These are phyloP conservation scores for Pseudohalonectria lignicola DNA, from an alignment of 2,329 filamentous ascomycete genomes.

Conservation along the genomic window DNA sequence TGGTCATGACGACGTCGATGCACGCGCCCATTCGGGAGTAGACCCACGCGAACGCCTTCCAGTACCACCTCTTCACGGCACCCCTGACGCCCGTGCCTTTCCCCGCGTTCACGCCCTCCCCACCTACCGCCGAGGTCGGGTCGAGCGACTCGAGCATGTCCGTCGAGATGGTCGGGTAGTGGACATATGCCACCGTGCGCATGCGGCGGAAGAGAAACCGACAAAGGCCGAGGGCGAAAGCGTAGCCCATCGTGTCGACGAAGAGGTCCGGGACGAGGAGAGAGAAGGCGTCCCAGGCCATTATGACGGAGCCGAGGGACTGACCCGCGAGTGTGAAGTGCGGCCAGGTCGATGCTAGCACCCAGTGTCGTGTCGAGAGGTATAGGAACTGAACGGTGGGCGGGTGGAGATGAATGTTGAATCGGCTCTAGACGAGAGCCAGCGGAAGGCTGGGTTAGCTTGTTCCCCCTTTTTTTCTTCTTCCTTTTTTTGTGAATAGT, in stretches of 20 bases:
- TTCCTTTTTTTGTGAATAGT: no score
- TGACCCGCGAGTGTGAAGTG: slow-evolving; percentile 91
- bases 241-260: slow-evolving; percentile 96
- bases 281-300: slow-evolving; percentile 89
- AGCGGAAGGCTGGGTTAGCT: slow-evolving; percentile 3
- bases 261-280: slow-evolving; percentile 88
- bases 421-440: slow-evolving; percentile 69
- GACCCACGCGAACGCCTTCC: slow-evolving; percentile 70
- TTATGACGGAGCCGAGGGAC: slow-evolving; percentile 73
- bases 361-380: slow-evolving; percentile 75
- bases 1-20: slow-evolving; percentile 93
- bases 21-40: slow-evolving; percentile 77
- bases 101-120: slow-evolving; percentile 72
- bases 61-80: slow-evolving; percentile 67
- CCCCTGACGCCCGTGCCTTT: slow-evolving; percentile 65
- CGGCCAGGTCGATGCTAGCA: slow-evolving; percentile 80
- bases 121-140: slow-evolving; percentile 43
- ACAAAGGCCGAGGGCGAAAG: slow-evolving; percentile 74
- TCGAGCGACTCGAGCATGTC: slow-evolving; percentile 88
- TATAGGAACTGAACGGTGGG: slow-evolving; percentile 83
- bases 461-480: no score
- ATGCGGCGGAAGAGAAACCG: slow-evolving; percentile 72
- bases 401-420: slow-evolving; percentile 82
- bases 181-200: slow-evolving; percentile 86
- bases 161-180: slow-evolving; percentile 96